Evolutionary conservation across 2,329 filamentous ascomycete genomes (phyloP).

Genomic region (Colletotrichum phormii): DNA sequence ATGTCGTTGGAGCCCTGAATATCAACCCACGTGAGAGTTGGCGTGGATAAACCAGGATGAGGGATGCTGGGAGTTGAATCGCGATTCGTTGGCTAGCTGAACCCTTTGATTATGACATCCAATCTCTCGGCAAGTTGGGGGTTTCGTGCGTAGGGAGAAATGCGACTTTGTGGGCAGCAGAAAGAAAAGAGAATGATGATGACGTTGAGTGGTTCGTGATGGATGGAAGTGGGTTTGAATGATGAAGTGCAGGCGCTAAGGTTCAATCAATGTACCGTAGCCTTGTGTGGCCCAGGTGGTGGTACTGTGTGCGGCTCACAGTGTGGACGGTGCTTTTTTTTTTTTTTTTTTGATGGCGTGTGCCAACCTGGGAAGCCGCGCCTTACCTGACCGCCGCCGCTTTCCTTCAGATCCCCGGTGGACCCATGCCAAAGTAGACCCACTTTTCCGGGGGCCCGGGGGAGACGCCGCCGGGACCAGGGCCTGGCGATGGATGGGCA

Average conservation of each 20-base stretch:
- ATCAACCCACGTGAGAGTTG: constrained; percentile 16
- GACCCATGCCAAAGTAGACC: neutral
- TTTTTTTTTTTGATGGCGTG: neutral
- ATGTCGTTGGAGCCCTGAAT: constrained; percentile 13
- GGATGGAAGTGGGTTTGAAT: neutral
- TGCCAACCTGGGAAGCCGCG: constrained; percentile 3
- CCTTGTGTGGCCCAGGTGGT: neutral
- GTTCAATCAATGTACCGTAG: neutral
- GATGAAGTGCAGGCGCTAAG: neutral
- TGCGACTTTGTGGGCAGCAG: constrained; percentile 2
- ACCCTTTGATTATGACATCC: neutral
- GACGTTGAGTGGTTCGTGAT: constrained; percentile 12
- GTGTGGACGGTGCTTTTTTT: constrained; percentile 3
- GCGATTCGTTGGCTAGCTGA: neutral
- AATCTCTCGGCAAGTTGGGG: neutral
- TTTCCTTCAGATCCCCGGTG: neutral
- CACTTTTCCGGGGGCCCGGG: constrained; percentile 23
- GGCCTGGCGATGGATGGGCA: constrained; percentile 5
- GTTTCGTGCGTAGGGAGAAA: constrained; percentile 1
- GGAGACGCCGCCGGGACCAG: constrained; percentile 31
- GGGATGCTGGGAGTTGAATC: neutral
- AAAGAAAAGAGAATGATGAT: neutral
- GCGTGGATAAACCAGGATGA: neutral
- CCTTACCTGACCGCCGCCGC: constrained; percentile 31
- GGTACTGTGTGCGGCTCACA: constrained; percentile 9